phyloP scores from a whole-genome alignment of 441 rosid genomes.

The Raphanus hybrid region DNA sequence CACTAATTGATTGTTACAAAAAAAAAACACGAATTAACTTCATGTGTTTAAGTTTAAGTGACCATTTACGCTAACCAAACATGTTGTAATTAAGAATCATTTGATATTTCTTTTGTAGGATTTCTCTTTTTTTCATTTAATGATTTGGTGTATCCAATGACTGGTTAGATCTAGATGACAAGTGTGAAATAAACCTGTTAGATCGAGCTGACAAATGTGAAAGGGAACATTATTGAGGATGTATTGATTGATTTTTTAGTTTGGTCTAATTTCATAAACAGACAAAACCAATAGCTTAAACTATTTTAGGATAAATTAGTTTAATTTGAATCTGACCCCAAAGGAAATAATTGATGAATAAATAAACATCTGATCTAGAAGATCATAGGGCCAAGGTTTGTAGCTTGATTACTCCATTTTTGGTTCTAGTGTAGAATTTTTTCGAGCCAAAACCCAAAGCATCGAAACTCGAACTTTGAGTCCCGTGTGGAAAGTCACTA shows the following conservation, averaged over 20 bases:
- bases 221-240: slow-evolving; percentile 2
- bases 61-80: slow-evolving; percentile 2
- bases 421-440: neutral
- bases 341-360: slow-evolving; percentile 14
- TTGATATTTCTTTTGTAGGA: neutral
- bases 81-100: neutral
- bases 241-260: neutral
- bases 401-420: neutral
- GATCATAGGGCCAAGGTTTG: neutral
- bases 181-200: slow-evolving; percentile 4
- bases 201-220: neutral
- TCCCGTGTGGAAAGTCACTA: slow-evolving; percentile 1
- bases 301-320: neutral
- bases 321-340: slow-evolving; percentile 18
- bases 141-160: neutral
- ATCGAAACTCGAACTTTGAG: slow-evolving; percentile 1
- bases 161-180: neutral
- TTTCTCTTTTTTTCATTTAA: neutral
- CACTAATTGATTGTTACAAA: neutral
- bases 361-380: neutral
- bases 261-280: neutral
- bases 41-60: slow-evolving; percentile 8
- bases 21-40: neutral
- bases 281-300: neutral
- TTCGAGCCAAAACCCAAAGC: slow-evolving; percentile 2